These are phyloP conservation scores for Xylaria scruposa DNA, from an alignment of 495 filamentous ascomycete species.

Conservation along the genomic window DNA sequence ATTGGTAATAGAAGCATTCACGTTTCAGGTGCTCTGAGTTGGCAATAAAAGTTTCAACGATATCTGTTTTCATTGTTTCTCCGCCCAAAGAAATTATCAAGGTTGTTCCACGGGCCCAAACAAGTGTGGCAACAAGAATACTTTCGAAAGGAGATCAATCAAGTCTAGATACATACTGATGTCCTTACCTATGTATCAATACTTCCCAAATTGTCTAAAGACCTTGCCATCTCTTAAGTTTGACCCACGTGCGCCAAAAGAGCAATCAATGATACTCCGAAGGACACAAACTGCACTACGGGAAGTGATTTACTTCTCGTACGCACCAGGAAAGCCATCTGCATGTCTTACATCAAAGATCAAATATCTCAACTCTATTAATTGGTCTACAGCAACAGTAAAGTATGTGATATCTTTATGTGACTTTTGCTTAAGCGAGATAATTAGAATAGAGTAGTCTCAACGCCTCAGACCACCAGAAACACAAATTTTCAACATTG, in stretches of 20 bases:
- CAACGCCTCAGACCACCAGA: neutral
- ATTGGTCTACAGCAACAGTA: neutral
- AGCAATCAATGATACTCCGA: neutral
- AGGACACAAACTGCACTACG: neutral
- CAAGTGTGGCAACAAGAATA: neutral
- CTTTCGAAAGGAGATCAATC: neutral
- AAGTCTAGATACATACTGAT: constrained; percentile 17
- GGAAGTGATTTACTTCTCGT: neutral
- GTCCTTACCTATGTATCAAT: neutral
- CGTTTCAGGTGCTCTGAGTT: neutral
- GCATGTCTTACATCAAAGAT: neutral
- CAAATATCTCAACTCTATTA: neutral
- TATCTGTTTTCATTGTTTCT: no score
- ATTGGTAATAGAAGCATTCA: neutral
- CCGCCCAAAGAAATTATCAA: neutral
- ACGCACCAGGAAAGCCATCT: neutral
- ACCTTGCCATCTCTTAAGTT: neutral
- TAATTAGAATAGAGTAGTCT: neutral
- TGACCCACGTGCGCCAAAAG: neutral
- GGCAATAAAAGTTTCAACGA: neutral
- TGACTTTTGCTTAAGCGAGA: neutral
- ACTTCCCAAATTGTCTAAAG: neutral
- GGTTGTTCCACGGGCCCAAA: neutral
- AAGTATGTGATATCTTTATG: neutral
- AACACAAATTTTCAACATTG: neutral